Evolutionary conservation across 2,329 filamentous ascomycete species (phyloP).

Genomic region (Pleurostoma richardsiae): DNA sequence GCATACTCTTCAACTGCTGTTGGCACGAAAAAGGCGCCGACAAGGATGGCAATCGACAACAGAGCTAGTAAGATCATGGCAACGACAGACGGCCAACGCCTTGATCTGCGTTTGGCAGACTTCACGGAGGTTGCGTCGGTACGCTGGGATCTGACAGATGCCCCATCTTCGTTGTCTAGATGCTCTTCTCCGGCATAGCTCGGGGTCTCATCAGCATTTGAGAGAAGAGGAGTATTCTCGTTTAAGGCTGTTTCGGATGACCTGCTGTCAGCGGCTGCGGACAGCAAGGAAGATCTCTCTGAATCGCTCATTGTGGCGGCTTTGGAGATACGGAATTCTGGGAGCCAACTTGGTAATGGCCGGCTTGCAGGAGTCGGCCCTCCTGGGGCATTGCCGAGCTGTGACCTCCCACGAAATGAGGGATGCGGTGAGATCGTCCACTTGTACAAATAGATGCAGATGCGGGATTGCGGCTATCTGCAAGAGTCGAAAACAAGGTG

Average conservation of each 20-base stretch:
- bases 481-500: too few relatives aligned
- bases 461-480: too few relatives aligned
- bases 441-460: too few relatives aligned
- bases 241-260: conserved; percentile 13
- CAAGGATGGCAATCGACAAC: conserved; percentile 62
- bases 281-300: conserved; percentile 40
- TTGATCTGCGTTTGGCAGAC: conserved; percentile 30
- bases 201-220: conserved; percentile 25
- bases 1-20: conserved; percentile 80
- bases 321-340: background rate
- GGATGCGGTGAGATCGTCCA: too few relatives aligned
- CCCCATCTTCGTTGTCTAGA: conserved; percentile 18
- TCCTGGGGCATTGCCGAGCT: too few relatives aligned
- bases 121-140: conserved; percentile 12
- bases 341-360: background rate
- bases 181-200: conserved; percentile 32
- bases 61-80: conserved; percentile 64
- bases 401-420: too few relatives aligned
- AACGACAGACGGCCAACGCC: conserved; percentile 73
- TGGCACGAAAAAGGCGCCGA: conserved; percentile 76
- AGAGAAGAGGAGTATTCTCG: conserved; percentile 51
- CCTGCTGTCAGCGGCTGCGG: conserved; percentile 22
- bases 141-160: conserved; percentile 21
- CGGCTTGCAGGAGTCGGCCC: too few relatives aligned
- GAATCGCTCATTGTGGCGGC: conserved; percentile 33